Evolutionary conservation across 2,329 filamentous ascomycete genomes (phyloP), one percentile per base, ranked within the genome.

Genomic region (Colletotrichum sp.): DNA sequence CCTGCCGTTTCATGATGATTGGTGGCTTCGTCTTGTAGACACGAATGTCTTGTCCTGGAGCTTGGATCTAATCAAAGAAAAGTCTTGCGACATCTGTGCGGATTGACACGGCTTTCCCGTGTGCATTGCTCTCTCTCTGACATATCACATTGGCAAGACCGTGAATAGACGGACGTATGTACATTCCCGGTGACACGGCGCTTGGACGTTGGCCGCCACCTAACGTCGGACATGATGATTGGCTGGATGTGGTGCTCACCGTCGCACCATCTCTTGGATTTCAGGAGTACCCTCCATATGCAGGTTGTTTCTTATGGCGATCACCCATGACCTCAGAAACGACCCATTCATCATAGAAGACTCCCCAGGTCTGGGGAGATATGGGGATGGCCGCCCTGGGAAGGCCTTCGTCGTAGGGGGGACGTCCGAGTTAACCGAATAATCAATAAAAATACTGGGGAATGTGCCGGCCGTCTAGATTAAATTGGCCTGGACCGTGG

Each of bases 1-100:
- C 43, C 9, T 58, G 27, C 54, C 72, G 57, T 74, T 72, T 67
- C 72, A 72, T 63, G 36, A 21, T 74, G 68, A 72, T 74, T 72
- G 68, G 68, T 72, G 72, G 68, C 72, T 63, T 67, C 43, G 58
- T 43, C 59, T 57, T 33, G 33, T 57, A 47, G 24, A 59, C 54
- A 47, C 38, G 11, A 62, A 47, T 70, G 71, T 73, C 67, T 73
- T 43, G 61, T 70, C 12, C 61, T 65, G 31, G 27, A 24, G 38
- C 61, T 34, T 6, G 34, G 43, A 51, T 34, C 51, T 34, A 65
- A 61, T 72, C 57, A 67, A 61, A 51, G 43, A 16, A 51, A 33
- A 64, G 24, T 21, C 27, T 27, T 12, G 24, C 13, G 54, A 43
- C 18, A 55, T 58, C 29, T 38, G 66, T 65, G 66, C 59, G 27